These are phyloP conservation scores for Akanthomyces dipterigenus DNA, from an alignment of 2,329 filamentous ascomycete genomes.

Conservation along the genomic window DNA sequence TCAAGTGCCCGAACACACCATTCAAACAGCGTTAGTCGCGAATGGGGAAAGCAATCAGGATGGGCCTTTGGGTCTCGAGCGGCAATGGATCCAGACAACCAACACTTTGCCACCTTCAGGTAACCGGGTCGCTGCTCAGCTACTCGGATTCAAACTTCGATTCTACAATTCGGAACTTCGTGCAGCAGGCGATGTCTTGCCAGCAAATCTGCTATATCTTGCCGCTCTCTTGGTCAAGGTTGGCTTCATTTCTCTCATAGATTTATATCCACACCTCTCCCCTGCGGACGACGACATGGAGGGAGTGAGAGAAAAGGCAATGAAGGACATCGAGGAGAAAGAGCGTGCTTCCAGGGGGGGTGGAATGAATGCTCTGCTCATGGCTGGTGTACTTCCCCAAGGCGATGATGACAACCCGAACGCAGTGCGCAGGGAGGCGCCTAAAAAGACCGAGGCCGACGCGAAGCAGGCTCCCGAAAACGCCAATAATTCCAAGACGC, in stretches of 20 bases:
- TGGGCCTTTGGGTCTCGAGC: slow-evolving; percentile 48
- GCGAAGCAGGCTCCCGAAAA: slow-evolving; percentile 41
- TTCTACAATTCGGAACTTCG: slow-evolving; percentile 84
- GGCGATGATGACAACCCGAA: slow-evolving; percentile 62
- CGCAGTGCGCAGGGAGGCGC: slow-evolving; percentile 42
- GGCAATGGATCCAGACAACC: slow-evolving; percentile 73
- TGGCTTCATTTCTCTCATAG: slow-evolving; percentile 86
- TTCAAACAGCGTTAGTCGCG: slow-evolving; percentile 36
- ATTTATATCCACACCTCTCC: slow-evolving; percentile 89
- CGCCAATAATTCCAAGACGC: slow-evolving; percentile 40
- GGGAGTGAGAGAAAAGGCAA: slow-evolving; percentile 58
- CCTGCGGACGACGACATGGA: slow-evolving; percentile 81
- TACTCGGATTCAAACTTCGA: slow-evolving; percentile 92
- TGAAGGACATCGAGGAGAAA: slow-evolving; percentile 71
- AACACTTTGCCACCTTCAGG: slow-evolving; percentile 76
- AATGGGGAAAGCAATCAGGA: slow-evolving; percentile 31
- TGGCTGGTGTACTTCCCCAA: slow-evolving; percentile 70
- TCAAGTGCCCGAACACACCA: slow-evolving; percentile 53
- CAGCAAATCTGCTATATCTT: slow-evolving; percentile 88
- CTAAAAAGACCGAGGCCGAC: slow-evolving; percentile 44
- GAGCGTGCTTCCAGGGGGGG: slow-evolving; percentile 66
- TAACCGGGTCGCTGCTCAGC: slow-evolving; percentile 85
- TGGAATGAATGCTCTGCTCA: slow-evolving; percentile 74
- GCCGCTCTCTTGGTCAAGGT: slow-evolving; percentile 92
- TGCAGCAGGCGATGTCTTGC: slow-evolving; percentile 68